Base-by-base conservation (phyloP, 169 alveolate genomes). In the Plasmodium relictum region DNA sequence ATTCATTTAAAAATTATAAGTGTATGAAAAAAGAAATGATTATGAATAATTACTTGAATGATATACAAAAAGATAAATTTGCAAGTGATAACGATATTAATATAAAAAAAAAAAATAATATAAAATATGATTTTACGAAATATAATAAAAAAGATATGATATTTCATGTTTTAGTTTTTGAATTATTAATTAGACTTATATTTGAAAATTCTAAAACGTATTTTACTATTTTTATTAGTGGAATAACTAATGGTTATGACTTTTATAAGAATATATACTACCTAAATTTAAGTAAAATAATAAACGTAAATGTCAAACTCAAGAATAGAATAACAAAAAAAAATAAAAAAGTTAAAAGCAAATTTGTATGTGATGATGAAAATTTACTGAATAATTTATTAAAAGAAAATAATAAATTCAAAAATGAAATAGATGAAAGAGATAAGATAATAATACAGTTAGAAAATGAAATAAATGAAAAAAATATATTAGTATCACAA, bases 201-300 rank as follows among this genome's bases (percentile, higher is more conserved):
- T 78, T 78, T 65, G 78, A 78, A 65, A 78, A 78, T 24, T 24
- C 89, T 37, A 78, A 45, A 78, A 78, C 89, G 0, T 78, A 78
- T 50, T 78, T 78, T 78, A 66, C 76, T 16, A 58, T 78, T 78
- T 78, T 78, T 56, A 65, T 78, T 20, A 78, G 22, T 45, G 76
- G 63, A 39, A 18, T 44, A 39, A 78, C 89, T 10, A 54, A 58
- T 58, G 24, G 63, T 65, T 20, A 16, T 6, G 89, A 78, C 22
- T 78, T 78, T 41, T 78, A 78, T 22, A 78, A 65, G 41, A 78
- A 66, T 78, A 70, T 78, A 45, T 78, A 78, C 56, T 78, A 78
- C 42, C 18, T 78, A 41, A 78, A 78, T 78, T 63, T 78, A 42
- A 45, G 89, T 42, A 45, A 78, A 78, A 65, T 78, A n/a, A 73